Conservation (phyloP, 2,329 filamentous ascomycete species). For the Penicillium olsonii region DNA sequence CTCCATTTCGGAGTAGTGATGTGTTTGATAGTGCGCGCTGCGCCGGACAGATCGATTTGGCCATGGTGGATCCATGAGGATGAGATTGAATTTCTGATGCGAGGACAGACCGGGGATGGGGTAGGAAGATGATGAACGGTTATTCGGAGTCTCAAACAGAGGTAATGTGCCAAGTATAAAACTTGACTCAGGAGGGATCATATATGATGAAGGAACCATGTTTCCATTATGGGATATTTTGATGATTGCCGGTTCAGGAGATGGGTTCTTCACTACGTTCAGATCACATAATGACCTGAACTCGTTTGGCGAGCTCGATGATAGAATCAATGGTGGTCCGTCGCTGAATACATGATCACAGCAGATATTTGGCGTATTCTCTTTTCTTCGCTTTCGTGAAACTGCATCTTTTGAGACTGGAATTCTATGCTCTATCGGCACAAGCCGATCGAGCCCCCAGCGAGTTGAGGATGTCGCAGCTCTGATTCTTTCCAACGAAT, state of each 20-base stretch:
- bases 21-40: conserved; percentile 49
- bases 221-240: conserved; percentile 18
- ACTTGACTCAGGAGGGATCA: conserved; percentile 51
- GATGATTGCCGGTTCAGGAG: conserved; percentile 14
- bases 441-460: conserved; percentile 38
- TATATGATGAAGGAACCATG: conserved; percentile 23
- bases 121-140: background rate
- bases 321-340: conserved; percentile 36
- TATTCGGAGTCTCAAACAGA: conserved; percentile 16
- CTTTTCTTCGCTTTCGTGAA: background rate
- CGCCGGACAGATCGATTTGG: conserved; percentile 61
- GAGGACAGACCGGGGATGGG: conserved; percentile 29
- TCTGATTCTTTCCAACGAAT: conserved; percentile 41
- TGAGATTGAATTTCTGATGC: conserved; percentile 54
- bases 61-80: conserved; percentile 66
- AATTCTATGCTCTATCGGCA: conserved; percentile 6
- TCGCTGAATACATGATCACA: background rate
- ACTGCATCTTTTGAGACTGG: background rate
- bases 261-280: conserved; percentile 35
- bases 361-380: background rate
- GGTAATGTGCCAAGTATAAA: conserved; percentile 48
- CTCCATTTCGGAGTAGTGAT: conserved; percentile 31
- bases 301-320: conserved; percentile 31
- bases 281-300: conserved; percentile 30
- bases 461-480: background rate